Conservation (phyloP, 2,329 filamentous ascomycete genomes). For the Pleurostoma richardsiae region DNA sequence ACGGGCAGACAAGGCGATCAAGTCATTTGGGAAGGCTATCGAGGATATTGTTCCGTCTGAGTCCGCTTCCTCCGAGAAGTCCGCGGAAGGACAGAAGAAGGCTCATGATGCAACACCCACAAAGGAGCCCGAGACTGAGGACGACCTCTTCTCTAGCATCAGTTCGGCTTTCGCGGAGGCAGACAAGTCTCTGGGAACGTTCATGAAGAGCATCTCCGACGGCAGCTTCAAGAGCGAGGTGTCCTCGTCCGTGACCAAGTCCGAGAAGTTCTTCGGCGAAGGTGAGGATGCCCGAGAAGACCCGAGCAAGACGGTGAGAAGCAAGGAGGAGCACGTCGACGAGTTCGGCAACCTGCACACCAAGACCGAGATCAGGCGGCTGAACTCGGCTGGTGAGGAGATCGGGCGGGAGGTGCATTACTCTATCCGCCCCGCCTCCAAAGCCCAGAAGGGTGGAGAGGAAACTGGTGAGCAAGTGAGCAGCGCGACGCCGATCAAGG, state of each 20-base stretch:
- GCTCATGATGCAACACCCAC: too few species aligned
- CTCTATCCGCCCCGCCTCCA: conserved; percentile 9
- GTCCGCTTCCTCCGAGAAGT: too few species aligned
- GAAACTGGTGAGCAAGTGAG: too few species aligned
- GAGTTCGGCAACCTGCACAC: conserved; percentile 34
- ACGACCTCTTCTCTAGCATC: conserved; percentile 34
- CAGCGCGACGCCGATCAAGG: too few species aligned
- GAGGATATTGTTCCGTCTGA: background rate
- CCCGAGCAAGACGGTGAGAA: conserved; percentile 24
- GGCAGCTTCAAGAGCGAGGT: background rate
- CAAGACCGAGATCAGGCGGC: conserved; percentile 31
- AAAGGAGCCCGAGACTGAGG: conserved; percentile 25
- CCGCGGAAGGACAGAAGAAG: too few species aligned
- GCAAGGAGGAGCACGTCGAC: conserved; percentile 36
- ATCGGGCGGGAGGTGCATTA: conserved; percentile 30
- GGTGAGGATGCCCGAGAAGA: background rate
- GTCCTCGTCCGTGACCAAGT: background rate
- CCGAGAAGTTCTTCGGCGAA: background rate
- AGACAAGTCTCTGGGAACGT: conserved; percentile 32
- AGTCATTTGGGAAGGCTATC: background rate
- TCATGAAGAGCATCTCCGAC: conserved; percentile 25
- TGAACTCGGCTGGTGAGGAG: conserved; percentile 35
- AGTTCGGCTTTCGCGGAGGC: conserved; percentile 28
- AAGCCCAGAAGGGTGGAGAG: too few species aligned
- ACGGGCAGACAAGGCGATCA: background rate